Evolutionary conservation across 2,329 filamentous ascomycete genomes (phyloP), one percentile per base, ranked within the genome.

Genomic region (Fusarium burgessii): DNA sequence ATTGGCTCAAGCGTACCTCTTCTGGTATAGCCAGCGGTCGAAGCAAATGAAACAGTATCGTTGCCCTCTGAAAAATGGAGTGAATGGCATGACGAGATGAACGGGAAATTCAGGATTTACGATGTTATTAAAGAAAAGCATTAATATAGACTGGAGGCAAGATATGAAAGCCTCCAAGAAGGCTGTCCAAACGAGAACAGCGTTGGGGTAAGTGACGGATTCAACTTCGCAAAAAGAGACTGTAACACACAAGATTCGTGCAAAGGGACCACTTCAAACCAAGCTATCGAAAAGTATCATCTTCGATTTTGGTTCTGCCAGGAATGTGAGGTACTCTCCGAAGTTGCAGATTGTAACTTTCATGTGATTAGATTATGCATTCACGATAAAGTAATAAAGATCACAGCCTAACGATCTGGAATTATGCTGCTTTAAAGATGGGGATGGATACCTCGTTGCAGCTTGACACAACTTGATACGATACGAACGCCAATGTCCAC

Each of bases 71-170:
- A 25, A 18, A 42, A 9, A 29, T 9, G 38, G 17, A 25, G 27
- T 35, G 50, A 33, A 32, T 23, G 18, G 52, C 25, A n/a, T 25
- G 9, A 32, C 18, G 33, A 43, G 38, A 38, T 12, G 50, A 38
- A 25, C 17, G 20, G 12, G 11, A 15, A 25, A n/a, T 27, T 13
- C 12, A 11, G 23, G 14, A 11, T 42, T 41, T 36, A 62, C 18
- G 49, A 68, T 23, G 18, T 25, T 14, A 41, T 18, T 35, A 66
- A 45, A 56, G 13, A 50, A 62, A 54, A 45, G 25, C 35, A n/a
- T 27, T 40, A 18, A 11, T 29, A 36, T 45, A 62, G 25, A 51
- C n/a, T 33, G n/a, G 38, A 27, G 20, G 40, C 45, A 13, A 27
- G 29, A 15, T 41, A 29, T 14, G 4, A 25, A 42, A 6, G 25